Base-by-base conservation (phyloP, 176 grass and related monocot genomes). In the Bromus sterilis region DNA sequence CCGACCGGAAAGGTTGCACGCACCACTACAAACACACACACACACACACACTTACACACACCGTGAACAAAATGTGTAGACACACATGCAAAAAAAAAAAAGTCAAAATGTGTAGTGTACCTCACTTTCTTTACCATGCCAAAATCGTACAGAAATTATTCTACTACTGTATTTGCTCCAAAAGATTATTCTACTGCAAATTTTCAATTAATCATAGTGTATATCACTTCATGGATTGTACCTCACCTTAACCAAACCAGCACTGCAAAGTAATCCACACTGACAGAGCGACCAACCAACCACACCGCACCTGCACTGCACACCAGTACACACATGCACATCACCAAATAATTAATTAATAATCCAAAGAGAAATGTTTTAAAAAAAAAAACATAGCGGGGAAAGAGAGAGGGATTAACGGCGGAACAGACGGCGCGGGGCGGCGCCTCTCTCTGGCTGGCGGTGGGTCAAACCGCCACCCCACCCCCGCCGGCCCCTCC, bases 391-490 rank as follows among this genome's bases (percentile, higher is more conserved):
- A 13, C 0, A 15, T 2, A 53, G 48, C 20, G 48, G 48, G n/a
- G 15, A 58, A 25, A 56, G n/a, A 20, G 33, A 15, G 7, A 74
- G 43, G 32, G 11, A 71, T 71, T 71, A 32, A 28, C 66, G 66
- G 31, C 35, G 35, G 76, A 75, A 74, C 29, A 76, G 51, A 82
- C 90, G 66, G 60, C 68, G 78, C 66, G 48, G 72, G 58, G 72
- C 78, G 83, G 72, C 79, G 64, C 71, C 64, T 59, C 42, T 37
- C 11, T 12, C 23, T n/a, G 29, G 31, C 55, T 29, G 26, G 58
- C 56, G 28, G 74, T 84, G 66, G 82, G 79, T 91, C 89, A 91
- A 91, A 87, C 63, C 78, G 53, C 71, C 61, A 34, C 84, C 78
- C 71, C 61, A 34, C 84, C 78, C 71, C 86, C 87, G 86, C 51